Evolutionary conservation across 2,329 filamentous ascomycete genomes (phyloP), one percentile per base, ranked within the genome.

Genomic region (Thelonectria olida): DNA sequence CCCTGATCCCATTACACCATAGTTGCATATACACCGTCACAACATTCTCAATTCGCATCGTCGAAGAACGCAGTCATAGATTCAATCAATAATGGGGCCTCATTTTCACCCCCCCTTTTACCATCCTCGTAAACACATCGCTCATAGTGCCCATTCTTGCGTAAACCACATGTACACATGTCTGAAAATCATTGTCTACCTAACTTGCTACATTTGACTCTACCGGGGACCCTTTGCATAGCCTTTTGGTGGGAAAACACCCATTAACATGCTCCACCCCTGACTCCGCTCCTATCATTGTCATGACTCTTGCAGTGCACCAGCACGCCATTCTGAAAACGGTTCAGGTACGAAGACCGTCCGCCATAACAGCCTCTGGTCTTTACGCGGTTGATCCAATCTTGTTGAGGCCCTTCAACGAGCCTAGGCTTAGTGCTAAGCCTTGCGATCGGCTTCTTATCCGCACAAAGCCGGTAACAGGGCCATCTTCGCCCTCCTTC

Each of bases 371-470:
- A 23, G 58, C 59, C 54, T 60, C 53, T 23, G 41, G 53, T 48
- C 58, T 58, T 27, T 71, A 76, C 28, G 73, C 67, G 36, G 73
- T 71, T 23, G 76, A 78, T 59, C 85, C 87, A 70, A 90, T 89
- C 80, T 95, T 96, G 82, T 94, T 97, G 64, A 99, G 82, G 2
- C 96, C 96, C 82, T 98, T 99, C 73, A 99, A 83, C 50, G 93
- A 96, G 28, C 96, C 96, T 66, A 99, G 82, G 80, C 95, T 97
- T 70, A 99, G 82, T 10, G 96, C 96, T 74, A 99, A 83, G 49
- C 96, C 96, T 81, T 99, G 96, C 36, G 93, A 97, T 76, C 96
- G 91, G 83, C 94, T 97, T 80, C 96, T 90, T 87, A 99, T 99
- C 76, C 96, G 90, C 66, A 99, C 94, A 78, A 99, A 99, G 44